These are phyloP conservation scores for Ceratobasidium sp. DNA, from an alignment of 1,284 basidiomycete species.

Conservation along the genomic window DNA sequence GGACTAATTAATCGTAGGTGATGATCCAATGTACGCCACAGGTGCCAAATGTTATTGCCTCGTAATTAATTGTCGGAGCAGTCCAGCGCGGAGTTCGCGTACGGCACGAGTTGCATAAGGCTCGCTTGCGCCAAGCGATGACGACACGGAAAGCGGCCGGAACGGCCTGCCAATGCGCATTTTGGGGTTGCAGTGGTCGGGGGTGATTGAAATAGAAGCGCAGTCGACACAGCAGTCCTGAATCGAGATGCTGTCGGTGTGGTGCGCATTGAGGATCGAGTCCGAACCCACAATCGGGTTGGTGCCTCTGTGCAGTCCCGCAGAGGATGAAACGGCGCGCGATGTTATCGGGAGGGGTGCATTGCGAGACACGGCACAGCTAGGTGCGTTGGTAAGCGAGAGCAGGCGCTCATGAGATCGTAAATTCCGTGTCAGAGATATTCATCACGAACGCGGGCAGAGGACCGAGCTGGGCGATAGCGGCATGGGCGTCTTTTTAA, in stretches of 20 bases:
- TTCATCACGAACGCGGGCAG: neutral
- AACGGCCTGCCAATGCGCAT: neutral
- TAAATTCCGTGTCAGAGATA: neutral
- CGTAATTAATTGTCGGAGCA: neutral
- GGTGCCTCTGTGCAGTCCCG: neutral
- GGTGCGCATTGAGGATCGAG: neutral
- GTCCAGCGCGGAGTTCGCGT: too few species aligned
- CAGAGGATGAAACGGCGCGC: neutral
- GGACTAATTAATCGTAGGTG: neutral
- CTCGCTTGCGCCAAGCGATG: neutral
- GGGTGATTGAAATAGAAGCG: conserved; percentile 1
- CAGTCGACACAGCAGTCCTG: neutral
- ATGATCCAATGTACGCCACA: too few species aligned
- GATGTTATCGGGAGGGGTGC: neutral
- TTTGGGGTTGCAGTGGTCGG: neutral
- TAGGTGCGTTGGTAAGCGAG: conserved; percentile 19
- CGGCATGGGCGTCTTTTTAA: conserved; percentile 30
- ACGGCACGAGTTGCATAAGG: neutral
- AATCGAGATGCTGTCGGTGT: neutral
- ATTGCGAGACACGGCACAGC: neutral
- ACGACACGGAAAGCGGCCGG: neutral
- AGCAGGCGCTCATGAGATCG: neutral
- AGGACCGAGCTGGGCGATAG: neutral
- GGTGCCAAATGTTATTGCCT: neutral
- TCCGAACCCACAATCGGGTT: neutral